Conservation (phyloP, 129 eudicot species). For the Helichrysum umbraculigerum region DNA sequence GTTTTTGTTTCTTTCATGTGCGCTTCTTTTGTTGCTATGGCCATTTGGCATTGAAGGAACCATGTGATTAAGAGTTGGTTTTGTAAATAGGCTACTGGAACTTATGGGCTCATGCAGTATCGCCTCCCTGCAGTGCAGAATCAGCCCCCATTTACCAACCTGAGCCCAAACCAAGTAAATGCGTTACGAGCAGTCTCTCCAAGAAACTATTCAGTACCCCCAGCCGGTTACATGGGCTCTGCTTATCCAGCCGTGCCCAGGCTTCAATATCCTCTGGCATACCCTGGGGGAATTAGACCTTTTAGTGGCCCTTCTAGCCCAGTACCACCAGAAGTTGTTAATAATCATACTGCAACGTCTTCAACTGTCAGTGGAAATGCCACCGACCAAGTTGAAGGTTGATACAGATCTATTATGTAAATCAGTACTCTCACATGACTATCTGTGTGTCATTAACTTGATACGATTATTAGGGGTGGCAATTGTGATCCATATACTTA, state of each 20-base stretch:
- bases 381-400: conserved; percentile 88
- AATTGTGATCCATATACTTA: neutral
- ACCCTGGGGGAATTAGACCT: conserved; percentile 75
- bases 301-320: conserved; percentile 78
- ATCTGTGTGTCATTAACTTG: neutral
- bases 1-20: neutral
- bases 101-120: conserved; percentile 87
- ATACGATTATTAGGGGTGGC: no score
- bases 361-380: conserved; percentile 64
- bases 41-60: conserved; percentile 27
- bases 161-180: conserved; percentile 71
- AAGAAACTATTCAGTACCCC: conserved; percentile 58
- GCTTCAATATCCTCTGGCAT: conserved; percentile 73
- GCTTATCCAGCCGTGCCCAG: conserved; percentile 64
- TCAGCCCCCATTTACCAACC: conserved; percentile 62
- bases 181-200: conserved; percentile 62
- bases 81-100: conserved; percentile 77
- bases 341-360: conserved; percentile 69
- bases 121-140: conserved; percentile 75
- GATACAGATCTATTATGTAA: conserved; percentile 18
- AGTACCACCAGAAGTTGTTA: conserved; percentile 52
- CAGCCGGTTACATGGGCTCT: conserved; percentile 62
- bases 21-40: conserved; percentile 14
- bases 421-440: neutral
- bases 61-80: conserved; percentile 31